These are phyloP conservation scores for Diaporthe batatas DNA, from an alignment of 2,329 filamentous ascomycete species.

Conservation along the genomic window DNA sequence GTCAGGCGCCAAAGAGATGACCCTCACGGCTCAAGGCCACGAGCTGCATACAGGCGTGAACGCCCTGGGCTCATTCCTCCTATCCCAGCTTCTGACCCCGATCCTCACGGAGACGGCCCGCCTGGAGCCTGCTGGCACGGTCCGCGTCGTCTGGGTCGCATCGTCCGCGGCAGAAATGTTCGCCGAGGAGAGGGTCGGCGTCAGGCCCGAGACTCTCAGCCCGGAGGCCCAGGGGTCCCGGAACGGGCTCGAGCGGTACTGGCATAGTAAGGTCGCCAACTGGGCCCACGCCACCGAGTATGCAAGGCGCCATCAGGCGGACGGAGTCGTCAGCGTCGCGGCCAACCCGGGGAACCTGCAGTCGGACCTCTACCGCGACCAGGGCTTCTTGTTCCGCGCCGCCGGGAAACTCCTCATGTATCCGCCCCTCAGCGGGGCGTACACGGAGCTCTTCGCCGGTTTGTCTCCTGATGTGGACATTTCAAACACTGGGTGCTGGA, in stretches of 20 bases:
- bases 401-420: constrained; percentile 41
- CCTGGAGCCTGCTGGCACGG: constrained; percentile 20
- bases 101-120: constrained; percentile 18
- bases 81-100: constrained; percentile 35
- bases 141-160: constrained; percentile 30
- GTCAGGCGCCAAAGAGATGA: constrained; percentile 44
- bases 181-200: constrained; percentile 13
- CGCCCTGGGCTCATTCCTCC: constrained; percentile 31
- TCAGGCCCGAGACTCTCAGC: constrained; percentile 13
- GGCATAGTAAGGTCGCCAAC: constrained; percentile 47
- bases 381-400: constrained; percentile 31
- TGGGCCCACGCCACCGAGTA: constrained; percentile 47
- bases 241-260: constrained; percentile 46
- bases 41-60: constrained; percentile 36
- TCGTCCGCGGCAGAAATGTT: constrained; percentile 26
- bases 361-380: constrained; percentile 45
- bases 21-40: constrained; percentile 42
- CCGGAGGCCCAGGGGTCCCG: background rate
- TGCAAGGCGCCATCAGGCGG: constrained; percentile 44
- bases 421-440: constrained; percentile 50
- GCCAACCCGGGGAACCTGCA: constrained; percentile 49
- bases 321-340: constrained; percentile 48
- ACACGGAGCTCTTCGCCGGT: constrained; percentile 56
- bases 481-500: constrained; percentile 47
- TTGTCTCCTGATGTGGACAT: constrained; percentile 53